Evolutionary conservation across 768 basidiomycete genomes (phyloP).

Genomic region (Lentinus brumalis): DNA sequence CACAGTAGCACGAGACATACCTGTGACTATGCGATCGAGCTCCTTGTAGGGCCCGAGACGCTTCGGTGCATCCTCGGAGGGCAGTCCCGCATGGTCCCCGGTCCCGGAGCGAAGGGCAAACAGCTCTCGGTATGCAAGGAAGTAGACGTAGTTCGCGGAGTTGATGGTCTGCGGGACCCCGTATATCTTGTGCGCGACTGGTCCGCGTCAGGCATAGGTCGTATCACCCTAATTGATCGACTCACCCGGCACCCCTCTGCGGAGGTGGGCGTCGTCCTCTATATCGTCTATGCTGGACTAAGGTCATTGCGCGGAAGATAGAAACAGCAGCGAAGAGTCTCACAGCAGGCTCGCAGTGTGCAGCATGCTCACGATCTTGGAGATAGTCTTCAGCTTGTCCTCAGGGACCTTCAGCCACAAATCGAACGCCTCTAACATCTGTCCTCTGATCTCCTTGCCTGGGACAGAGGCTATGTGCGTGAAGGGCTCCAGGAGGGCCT

Average conservation of each 20-base stretch:
- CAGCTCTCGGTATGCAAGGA: slow-evolving; percentile 87
- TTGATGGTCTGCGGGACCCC: slow-evolving; percentile 97
- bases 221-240: not conserved
- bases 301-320: slow-evolving; percentile 2
- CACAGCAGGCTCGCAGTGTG: slow-evolving; percentile 94
- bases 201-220: not conserved
- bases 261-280: slow-evolving; percentile 85
- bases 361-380: slow-evolving; percentile 87
- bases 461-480: slow-evolving; percentile 80
- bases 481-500: slow-evolving; percentile 83
- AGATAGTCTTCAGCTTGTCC: slow-evolving; percentile 71
- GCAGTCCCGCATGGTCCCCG: slow-evolving; percentile 1
- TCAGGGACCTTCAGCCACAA: slow-evolving; percentile 83
- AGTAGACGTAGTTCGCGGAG: slow-evolving; percentile 95
- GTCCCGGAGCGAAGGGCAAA: slow-evolving; percentile 50
- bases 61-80: slow-evolving; percentile 5
- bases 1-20: slow-evolving; percentile 35
- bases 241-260: slow-evolving; percentile 81
- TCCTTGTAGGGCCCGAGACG: slow-evolving; percentile 40
- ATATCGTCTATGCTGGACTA: slow-evolving; percentile 84
- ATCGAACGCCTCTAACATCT: slow-evolving; percentile 93
- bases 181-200: slow-evolving; percentile 94
- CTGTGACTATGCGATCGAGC: slow-evolving; percentile 74
- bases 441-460: slow-evolving; percentile 89
- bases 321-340: slow-evolving; percentile 21